Base-by-base conservation (phyloP, 2,329 filamentous ascomycete species). In the Fusarium papillatum region DNA sequence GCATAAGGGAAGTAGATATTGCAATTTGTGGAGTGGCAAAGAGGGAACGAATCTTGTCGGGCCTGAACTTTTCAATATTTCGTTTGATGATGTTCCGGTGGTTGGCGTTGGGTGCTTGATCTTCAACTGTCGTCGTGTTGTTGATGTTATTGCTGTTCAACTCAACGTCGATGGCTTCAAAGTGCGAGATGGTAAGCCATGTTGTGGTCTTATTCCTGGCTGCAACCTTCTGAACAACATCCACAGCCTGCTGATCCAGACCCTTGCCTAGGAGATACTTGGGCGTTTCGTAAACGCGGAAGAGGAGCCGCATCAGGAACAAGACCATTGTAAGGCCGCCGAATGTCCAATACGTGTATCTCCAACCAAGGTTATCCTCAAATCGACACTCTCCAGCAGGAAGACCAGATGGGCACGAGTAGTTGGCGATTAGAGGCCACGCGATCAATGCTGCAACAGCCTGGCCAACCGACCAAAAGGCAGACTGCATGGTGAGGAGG, bases 1-100 rank as follows among this genome's bases (percentile, higher is more conserved):
- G 88, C 69, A 91, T 88, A 46, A 91, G 79, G 5, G 83, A 81
- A 0, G 90, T 92, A 7, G 88, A 89, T 69, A 87, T 85, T 8
- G 89, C 90, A 22, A 90, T 82, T 63, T 86, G 87, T 39, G 83
- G 85, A 0, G 86, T 90, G 0, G 87, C 84, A 70, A 92, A 92
- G 0, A 92, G 85, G 0, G 89, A 85, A 26, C 85, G 85, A n/a
- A 92, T 81, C 66, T 91, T 89, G 0, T 83, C 82, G 1, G 87
- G 79, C 3, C 86, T 86, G 63, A 92, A 81, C 65, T 88, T 90
- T 66, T 89, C 84, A 4, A 92, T 60, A 61, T 70, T 60, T 36
- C 70, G 29, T 46, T 53, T 72, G 14, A 76, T 11, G 5, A 74
- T 68, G 8, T 65, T 63, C 13, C 57, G 50, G n/a, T 62, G 34